Percentiles rank a stretch among this genome's conserved stretches.
Evolutionary conservation across 106 monocot species (phyloP).

Genomic region (Alisma plantagoaquatica): DNA sequence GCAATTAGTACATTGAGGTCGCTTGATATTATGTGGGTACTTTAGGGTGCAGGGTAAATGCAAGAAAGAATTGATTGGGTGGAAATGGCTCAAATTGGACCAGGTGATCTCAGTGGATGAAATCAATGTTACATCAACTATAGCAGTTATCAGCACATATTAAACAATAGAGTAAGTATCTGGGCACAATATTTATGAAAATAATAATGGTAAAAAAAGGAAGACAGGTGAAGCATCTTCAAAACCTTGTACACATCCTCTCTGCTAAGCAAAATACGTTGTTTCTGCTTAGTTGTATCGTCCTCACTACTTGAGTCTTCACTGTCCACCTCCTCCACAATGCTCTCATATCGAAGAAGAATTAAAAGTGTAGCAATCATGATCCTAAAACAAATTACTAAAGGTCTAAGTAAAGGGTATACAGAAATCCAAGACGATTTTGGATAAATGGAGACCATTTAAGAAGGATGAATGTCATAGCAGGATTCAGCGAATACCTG

Average conservation of each 20-base stretch:
- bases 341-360: constrained; percentile 69
- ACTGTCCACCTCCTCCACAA: constrained; percentile 52
- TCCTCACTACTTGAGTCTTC: constrained; percentile 70
- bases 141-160: neutral
- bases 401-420: too few species aligned
- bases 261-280: constrained; percentile 53
- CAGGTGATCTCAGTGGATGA: neutral
- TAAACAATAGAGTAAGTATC: neutral
- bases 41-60: too few species aligned
- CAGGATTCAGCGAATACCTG: too few species aligned
- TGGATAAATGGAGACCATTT: too few species aligned
- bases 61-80: too few species aligned
- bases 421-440: too few species aligned
- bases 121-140: neutral
- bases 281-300: constrained; percentile 33
- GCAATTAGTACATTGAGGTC: too few species aligned
- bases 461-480: too few species aligned
- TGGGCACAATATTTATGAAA: neutral
- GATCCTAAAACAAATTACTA: constrained; percentile 33
- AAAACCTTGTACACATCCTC: constrained; percentile 85
- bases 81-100: neutral
- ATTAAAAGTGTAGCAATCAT: constrained; percentile 75
- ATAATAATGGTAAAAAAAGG: neutral
- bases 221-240: neutral
- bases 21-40: too few species aligned